phyloP scores from a whole-genome alignment of 495 filamentous ascomycete species.

The Chaetomidium leptoderma region DNA sequence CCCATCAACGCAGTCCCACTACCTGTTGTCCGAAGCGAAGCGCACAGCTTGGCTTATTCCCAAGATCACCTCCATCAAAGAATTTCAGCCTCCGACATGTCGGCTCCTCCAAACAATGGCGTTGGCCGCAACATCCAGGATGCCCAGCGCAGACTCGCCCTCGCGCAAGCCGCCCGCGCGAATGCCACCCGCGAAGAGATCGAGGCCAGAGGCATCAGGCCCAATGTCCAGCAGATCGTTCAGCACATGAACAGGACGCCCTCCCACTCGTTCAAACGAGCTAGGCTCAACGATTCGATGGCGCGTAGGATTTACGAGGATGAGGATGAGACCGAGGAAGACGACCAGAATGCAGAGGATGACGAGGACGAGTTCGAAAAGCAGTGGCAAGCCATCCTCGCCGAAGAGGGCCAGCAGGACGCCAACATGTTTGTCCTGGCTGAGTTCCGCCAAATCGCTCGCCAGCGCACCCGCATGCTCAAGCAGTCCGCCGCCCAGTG shows the following conservation, averaged over 20 bases:
- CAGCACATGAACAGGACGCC: slow-evolving; percentile 13
- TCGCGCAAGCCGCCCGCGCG: slow-evolving; percentile 15
- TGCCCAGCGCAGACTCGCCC: slow-evolving; percentile 9
- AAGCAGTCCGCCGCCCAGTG: slow-evolving; percentile 10
- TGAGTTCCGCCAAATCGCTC: slow-evolving; percentile 16
- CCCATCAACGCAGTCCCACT: not conserved
- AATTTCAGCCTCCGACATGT: not conserved
- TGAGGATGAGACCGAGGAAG: not conserved
- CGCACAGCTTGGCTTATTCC: not conserved
- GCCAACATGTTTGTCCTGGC: slow-evolving; percentile 10
- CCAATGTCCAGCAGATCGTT: slow-evolving; percentile 19
- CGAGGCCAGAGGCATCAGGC: slow-evolving; percentile 23
- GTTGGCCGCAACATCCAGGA: not conserved
- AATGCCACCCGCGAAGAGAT: slow-evolving; percentile 24
- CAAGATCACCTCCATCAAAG: not conserved
- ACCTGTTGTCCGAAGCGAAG: not conserved
- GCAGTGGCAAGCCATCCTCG: slow-evolving; percentile 8
- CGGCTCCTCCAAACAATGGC: not conserved
- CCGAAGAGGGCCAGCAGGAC: slow-evolving; percentile 9
- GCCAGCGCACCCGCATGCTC: slow-evolving; percentile 13
- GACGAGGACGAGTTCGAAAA: slow-evolving; percentile 13
- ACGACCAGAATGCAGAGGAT: not conserved
- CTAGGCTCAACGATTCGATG: not conserved
- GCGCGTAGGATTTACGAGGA: slow-evolving; percentile 13
- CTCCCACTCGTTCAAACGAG: slow-evolving; percentile 9